Evolutionary conservation across 2,329 filamentous ascomycete genomes (phyloP).

Genomic region (Aspergillus awamori): DNA sequence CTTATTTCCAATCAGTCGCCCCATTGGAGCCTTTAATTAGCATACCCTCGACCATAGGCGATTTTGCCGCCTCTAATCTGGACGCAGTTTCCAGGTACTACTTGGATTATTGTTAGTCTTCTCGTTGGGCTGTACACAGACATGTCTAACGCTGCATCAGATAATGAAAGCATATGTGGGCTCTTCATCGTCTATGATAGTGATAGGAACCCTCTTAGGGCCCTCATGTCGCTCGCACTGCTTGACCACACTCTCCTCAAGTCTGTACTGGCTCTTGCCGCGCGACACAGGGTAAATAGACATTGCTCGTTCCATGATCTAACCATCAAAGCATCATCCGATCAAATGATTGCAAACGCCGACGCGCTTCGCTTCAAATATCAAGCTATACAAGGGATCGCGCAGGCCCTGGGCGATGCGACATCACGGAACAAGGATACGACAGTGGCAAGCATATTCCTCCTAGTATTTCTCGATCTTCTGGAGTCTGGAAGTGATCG

Average conservation of each 20-base stretch:
- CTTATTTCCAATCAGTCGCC: not conserved
- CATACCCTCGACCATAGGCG: conserved; percentile 21
- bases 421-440: conserved; percentile 26
- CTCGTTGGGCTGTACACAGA: not conserved
- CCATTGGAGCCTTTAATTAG: not conserved
- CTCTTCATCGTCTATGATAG: conserved; percentile 41
- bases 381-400: conserved; percentile 37
- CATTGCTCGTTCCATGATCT: conserved; percentile 26
- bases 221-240: conserved; percentile 35
- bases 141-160: conserved; percentile 16
- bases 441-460: conserved; percentile 39
- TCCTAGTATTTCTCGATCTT: conserved; percentile 37
- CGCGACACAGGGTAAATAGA: conserved; percentile 37
- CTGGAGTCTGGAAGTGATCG: conserved; percentile 38
- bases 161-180: conserved; percentile 40
- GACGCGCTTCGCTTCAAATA: conserved; percentile 40
- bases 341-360: conserved; percentile 24
- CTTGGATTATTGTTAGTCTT: conserved; percentile 36
- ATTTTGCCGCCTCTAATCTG: conserved; percentile 18
- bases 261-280: conserved; percentile 37
- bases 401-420: conserved; percentile 22
- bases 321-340: conserved; percentile 5
- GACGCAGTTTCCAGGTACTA: conserved; percentile 33
- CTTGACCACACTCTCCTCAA: conserved; percentile 33
- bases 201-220: conserved; percentile 37